These are phyloP conservation scores for Populus alba DNA, from an alignment of 345 rosid genomes.

Conservation along the genomic window DNA sequence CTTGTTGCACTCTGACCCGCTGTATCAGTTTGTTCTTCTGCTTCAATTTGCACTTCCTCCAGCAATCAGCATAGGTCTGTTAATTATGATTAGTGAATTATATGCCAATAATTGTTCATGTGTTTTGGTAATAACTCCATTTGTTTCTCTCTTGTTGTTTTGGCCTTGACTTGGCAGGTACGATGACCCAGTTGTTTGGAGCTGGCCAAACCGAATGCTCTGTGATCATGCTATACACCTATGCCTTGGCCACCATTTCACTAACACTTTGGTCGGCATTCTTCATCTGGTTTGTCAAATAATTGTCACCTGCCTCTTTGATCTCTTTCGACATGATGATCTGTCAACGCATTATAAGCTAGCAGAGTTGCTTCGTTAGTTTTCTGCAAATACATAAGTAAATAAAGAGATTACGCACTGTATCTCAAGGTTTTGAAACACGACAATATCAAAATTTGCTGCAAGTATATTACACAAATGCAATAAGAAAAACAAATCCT, in stretches of 20 bases:
- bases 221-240: constrained; percentile 38
- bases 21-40: constrained; percentile 43
- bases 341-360: background rate
- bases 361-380: background rate
- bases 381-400: background rate
- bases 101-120: background rate
- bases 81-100: background rate
- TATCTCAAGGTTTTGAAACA: too few relatives aligned
- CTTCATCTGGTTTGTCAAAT: constrained; percentile 36
- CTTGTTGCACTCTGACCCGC: constrained; percentile 25
- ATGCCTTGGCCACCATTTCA: constrained; percentile 26
- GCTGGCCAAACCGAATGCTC: constrained; percentile 40
- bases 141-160: background rate
- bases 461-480: too few relatives aligned
- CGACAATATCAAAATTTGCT: too few relatives aligned
- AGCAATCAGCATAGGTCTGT: constrained; percentile 41
- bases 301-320: background rate
- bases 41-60: constrained; percentile 57
- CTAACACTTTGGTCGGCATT: constrained; percentile 40
- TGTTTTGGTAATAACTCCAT: background rate
- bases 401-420: background rate
- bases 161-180: constrained; percentile 23
- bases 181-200: constrained; percentile 38
- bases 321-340: background rate
- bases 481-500: too few relatives aligned